Base-by-base conservation (phyloP, 148 eudicot genomes). In the Chenopodium berlandieri region DNA sequence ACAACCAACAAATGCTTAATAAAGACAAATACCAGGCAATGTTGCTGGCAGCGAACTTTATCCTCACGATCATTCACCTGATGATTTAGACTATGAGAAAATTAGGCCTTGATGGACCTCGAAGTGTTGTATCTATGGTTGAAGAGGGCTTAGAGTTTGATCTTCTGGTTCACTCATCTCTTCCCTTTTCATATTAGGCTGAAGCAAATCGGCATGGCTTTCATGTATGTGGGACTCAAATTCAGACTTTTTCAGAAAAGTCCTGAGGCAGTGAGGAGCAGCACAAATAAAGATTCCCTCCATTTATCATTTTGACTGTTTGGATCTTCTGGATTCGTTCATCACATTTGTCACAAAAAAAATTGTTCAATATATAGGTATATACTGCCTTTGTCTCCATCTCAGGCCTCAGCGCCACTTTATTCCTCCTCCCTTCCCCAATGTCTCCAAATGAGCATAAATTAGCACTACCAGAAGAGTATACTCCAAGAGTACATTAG, bases 261-360 rank as follows among this genome's bases (percentile, higher is more conserved):
- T 92, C 77, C 91, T 95, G 79, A 95, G 91, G 81, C 97, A 95
- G 62, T 90, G 97, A 46, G 97, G 95, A 71, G 97, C 99, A 25
- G 97, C 97, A 85, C 97, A 95, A 62, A 95, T 72, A 70, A 79
- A 91, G 60, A 95, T 89, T 62, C 97, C 97, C 84, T 23, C 99
- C 98, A 82, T 94, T 98, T 92, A 91, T 89, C 93, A 94, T 82
- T 88, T 92, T 94, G 83, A 91, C 90, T 20, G 97, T 92, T 84
- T 92, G 99, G 65, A 96, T 96, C 89, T 96, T 96, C 78, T 96
- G 98, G 69, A 96, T 90, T 20, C 97, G 97, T 71, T 94, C 98
- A 79, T 92, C 94, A 78, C 99, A 96, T 58, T 97, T 96, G 92
- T 47, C 66, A 47, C 44, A 73, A 50, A 86, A 22, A 70, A 31